phyloP scores from a whole-genome alignment of 495 filamentous ascomycete genomes.

The Hyaloscypha hepaticicola region DNA sequence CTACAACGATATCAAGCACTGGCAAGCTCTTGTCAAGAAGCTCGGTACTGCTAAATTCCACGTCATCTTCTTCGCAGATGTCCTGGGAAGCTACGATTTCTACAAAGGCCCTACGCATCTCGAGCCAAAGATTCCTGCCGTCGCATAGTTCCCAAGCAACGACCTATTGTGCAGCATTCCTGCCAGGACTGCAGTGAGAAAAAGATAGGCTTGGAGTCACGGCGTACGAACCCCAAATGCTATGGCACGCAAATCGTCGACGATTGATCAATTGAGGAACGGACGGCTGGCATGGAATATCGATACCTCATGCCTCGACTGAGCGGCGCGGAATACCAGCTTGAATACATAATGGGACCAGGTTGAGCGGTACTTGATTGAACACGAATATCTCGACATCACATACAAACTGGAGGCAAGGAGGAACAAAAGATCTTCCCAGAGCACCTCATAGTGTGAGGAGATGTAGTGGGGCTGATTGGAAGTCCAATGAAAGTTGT shows the following conservation, averaged over 20 bases:
- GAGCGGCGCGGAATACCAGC: constrained; percentile 59
- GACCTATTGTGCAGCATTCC: constrained; percentile 25
- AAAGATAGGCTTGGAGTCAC: constrained; percentile 29
- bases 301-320: constrained; percentile 61
- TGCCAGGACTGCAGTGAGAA: constrained; percentile 23
- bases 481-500: constrained; percentile 59
- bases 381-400: constrained; percentile 41
- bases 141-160: constrained; percentile 60
- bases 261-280: constrained; percentile 24
- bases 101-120: constrained; percentile 57
- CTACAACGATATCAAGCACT: constrained; percentile 54
- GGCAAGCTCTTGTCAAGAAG: constrained; percentile 55
- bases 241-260: constrained; percentile 25
- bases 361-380: constrained; percentile 59
- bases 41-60: constrained; percentile 60
- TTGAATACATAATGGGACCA: constrained; percentile 58
- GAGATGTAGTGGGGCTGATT: constrained; percentile 53
- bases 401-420: constrained; percentile 40
- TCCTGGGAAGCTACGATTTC: constrained; percentile 58
- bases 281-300: constrained; percentile 61
- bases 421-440: constrained; percentile 40
- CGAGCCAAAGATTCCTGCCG: constrained; percentile 51
- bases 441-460: constrained; percentile 59
- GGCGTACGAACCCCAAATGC: constrained; percentile 21
- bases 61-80: constrained; percentile 62